Evolutionary conservation across 371 early-diverging fungal species (phyloP).

Genomic region (Mortierella sp.): DNA sequence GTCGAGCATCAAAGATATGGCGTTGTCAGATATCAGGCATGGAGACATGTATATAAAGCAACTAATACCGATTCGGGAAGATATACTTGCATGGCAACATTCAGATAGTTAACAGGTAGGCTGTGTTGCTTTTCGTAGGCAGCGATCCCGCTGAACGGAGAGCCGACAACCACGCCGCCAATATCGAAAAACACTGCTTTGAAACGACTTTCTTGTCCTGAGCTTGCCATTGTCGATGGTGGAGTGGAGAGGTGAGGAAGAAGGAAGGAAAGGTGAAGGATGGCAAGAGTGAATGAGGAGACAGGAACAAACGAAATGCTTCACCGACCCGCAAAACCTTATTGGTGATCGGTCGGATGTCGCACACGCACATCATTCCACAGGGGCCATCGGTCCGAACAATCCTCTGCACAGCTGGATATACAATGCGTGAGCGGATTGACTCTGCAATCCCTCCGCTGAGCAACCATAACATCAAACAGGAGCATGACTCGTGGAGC

Average conservation of each 20-base stretch:
- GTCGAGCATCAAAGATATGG: not conserved
- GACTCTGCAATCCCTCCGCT: no score
- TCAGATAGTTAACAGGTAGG: constrained; percentile 84
- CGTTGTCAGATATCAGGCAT: not conserved
- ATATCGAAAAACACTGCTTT: constrained; percentile 83
- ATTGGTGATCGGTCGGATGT: no score
- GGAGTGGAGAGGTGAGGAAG: not conserved
- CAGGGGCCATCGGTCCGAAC: no score
- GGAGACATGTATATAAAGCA: not conserved
- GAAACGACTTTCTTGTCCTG: constrained; percentile 1
- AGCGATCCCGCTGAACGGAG: constrained; percentile 83
- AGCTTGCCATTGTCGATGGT: not conserved
- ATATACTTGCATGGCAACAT: constrained; percentile 75
- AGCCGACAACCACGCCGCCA: constrained; percentile 86
- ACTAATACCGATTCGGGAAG: not conserved
- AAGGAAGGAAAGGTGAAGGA: not conserved
- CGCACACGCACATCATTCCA: no score
- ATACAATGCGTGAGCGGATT: no score
- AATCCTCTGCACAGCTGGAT: no score
- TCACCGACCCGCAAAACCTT: no score
- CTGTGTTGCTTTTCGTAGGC: constrained; percentile 70
- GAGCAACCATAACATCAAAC: no score
- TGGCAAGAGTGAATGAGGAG: not conserved
- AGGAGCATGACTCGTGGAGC: no score
- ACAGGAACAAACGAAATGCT: no score